These are phyloP conservation scores for Leccinum fibrillosum DNA, from an alignment of 768 basidiomycete genomes.

Conservation along the genomic window DNA sequence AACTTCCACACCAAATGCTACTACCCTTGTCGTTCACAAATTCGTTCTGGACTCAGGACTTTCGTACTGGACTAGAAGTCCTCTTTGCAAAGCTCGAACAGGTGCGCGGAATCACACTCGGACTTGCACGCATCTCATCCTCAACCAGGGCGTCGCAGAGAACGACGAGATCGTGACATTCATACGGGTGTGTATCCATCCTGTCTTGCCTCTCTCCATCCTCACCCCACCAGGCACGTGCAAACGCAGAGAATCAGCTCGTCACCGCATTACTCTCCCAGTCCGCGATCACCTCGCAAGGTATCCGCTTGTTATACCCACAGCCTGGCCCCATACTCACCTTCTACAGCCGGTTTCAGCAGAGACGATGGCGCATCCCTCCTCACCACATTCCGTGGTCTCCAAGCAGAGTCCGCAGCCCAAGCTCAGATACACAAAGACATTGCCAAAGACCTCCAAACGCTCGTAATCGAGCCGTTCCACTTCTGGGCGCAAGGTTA, in stretches of 20 bases:
- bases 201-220: constrained; percentile 5
- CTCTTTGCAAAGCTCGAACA: constrained; percentile 76
- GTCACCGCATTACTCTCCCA: constrained; percentile 57
- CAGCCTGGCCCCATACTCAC: constrained; percentile 5
- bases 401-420: constrained; percentile 65
- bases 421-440: constrained; percentile 75
- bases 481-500: constrained; percentile 74
- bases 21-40: constrained; percentile 85
- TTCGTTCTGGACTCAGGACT: constrained; percentile 95
- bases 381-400: constrained; percentile 72
- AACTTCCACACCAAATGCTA: constrained; percentile 54
- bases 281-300: constrained; percentile 44
- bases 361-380: constrained; percentile 86
- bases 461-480: constrained; percentile 78
- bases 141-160: constrained; percentile 68
- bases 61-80: constrained; percentile 76
- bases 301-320: constrained; percentile 31
- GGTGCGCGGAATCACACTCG: constrained; percentile 37
- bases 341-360: constrained; percentile 59
- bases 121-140: constrained; percentile 10
- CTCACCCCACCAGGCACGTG: constrained; percentile 57
- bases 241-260: constrained; percentile 62
- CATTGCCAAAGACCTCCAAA: constrained; percentile 71
- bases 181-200: constrained; percentile 60
- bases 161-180: constrained; percentile 82